Conservation (phyloP, 441 rosid genomes). For the Corymbia calophylla region DNA sequence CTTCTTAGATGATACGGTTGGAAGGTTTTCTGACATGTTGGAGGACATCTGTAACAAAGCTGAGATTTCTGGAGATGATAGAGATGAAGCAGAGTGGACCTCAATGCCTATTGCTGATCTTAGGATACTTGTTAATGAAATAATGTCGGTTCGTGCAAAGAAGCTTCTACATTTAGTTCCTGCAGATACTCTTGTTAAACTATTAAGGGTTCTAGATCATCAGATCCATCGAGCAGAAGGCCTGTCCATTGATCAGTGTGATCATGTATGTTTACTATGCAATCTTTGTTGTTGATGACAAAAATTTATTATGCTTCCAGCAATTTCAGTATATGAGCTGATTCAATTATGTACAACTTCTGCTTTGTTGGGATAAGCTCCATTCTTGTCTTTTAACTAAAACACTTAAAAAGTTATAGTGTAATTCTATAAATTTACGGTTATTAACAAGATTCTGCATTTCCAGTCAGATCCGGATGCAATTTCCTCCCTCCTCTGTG, state of each 20-base stretch:
- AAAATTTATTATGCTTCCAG: neutral
- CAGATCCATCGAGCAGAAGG: constrained; percentile 99
- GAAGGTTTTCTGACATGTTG: constrained; percentile 64
- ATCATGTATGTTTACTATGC: constrained; percentile 52
- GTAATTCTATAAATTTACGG: neutral
- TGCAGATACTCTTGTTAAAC: constrained; percentile 66
- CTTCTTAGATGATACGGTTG: constrained; percentile 52
- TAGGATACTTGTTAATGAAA: constrained; percentile 74
- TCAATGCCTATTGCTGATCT: constrained; percentile 60
- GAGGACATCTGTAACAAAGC: constrained; percentile 85
- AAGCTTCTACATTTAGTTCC: constrained; percentile 85
- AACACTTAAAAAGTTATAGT: neutral
- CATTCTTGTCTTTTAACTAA: neutral
- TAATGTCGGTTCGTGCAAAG: constrained; percentile 69
- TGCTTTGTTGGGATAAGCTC: neutral
- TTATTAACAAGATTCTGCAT: neutral
- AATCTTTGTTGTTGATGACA: neutral
- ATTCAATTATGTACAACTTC: neutral
- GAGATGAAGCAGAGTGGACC: constrained; percentile 85
- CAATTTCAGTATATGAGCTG: neutral
- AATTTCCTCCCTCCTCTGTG: constrained; percentile 56
- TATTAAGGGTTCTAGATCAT: constrained; percentile 75
- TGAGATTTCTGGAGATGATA: constrained; percentile 76
- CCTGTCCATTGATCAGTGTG: constrained; percentile 58
- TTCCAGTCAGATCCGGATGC: constrained; percentile 82